Evolutionary conservation across 2,329 filamentous ascomycete genomes (phyloP).

Genomic region (Talaromyces marneffei): DNA sequence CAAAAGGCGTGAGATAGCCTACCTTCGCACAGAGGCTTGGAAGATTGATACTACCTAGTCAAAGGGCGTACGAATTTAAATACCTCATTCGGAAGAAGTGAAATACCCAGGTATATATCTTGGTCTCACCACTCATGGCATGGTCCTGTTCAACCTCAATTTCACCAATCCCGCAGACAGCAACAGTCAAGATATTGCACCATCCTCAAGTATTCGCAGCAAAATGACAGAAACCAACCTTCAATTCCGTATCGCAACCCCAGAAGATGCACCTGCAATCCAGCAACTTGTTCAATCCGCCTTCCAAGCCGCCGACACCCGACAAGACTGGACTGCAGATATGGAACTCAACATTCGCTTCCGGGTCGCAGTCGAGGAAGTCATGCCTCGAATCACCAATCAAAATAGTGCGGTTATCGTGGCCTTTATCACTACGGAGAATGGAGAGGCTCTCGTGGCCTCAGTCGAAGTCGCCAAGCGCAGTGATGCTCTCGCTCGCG

Average conservation of each 20-base stretch:
- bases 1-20: background rate
- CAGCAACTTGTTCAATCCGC: constrained; percentile 37
- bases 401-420: constrained; percentile 25
- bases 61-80: background rate
- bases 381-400: constrained; percentile 23
- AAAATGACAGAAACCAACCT: constrained; percentile 18
- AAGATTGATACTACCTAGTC: background rate
- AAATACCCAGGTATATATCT: background rate
- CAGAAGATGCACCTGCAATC: constrained; percentile 32
- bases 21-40: background rate
- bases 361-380: constrained; percentile 19
- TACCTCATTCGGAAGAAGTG: background rate
- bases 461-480: constrained; percentile 20
- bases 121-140: background rate
- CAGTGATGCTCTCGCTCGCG: constrained; percentile 15
- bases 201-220: background rate
- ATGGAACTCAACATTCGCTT: constrained; percentile 25
- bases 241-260: constrained; percentile 35
- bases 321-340: constrained; percentile 34
- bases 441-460: constrained; percentile 16
- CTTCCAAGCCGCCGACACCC: constrained; percentile 37
- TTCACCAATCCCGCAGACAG: background rate
- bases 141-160: background rate
- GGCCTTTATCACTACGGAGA: constrained; percentile 11
- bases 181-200: background rate